These are phyloP conservation scores for Macroventuria anomochaeta DNA, from an alignment of 2,329 filamentous ascomycete species.

Conservation along the genomic window DNA sequence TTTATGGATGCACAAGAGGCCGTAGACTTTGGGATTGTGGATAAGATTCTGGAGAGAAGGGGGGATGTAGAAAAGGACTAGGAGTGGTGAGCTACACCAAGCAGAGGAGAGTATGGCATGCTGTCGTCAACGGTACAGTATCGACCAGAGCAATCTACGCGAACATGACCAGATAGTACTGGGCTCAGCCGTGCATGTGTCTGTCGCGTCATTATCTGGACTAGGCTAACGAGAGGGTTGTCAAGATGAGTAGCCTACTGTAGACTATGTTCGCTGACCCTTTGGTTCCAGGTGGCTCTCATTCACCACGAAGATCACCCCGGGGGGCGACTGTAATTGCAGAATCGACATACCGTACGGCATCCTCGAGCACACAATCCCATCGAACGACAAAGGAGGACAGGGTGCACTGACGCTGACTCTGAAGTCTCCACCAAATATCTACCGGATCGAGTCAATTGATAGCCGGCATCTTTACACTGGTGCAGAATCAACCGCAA, in stretches of 20 bases:
- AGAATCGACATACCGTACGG: slow-evolving; percentile 54
- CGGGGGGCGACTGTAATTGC: slow-evolving; percentile 31
- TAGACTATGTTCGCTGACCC: too few species aligned
- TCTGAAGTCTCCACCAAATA: slow-evolving; percentile 48
- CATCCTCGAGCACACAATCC: slow-evolving; percentile 49
- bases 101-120: background rate
- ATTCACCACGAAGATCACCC: slow-evolving; percentile 45
- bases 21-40: slow-evolving; percentile 86
- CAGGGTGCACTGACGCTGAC: slow-evolving; percentile 46
- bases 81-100: slow-evolving; percentile 21
- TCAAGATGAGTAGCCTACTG: too few species aligned
- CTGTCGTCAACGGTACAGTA: background rate
- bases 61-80: slow-evolving; percentile 53
- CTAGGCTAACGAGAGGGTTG: too few species aligned
- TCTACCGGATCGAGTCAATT: slow-evolving; percentile 38
- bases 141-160: background rate
- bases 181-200: too few species aligned
- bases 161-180: background rate
- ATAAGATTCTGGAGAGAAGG: slow-evolving; percentile 79
- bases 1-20: slow-evolving; percentile 92
- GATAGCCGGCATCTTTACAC: slow-evolving; percentile 31
- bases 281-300: background rate
- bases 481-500: slow-evolving; percentile 9
- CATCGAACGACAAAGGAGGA: slow-evolving; percentile 27
- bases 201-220: too few species aligned